Evolutionary conservation across 129 eudicot genomes (phyloP), one percentile per base, ranked within the genome.

Genomic region (Pulicaria dysenterica): DNA sequence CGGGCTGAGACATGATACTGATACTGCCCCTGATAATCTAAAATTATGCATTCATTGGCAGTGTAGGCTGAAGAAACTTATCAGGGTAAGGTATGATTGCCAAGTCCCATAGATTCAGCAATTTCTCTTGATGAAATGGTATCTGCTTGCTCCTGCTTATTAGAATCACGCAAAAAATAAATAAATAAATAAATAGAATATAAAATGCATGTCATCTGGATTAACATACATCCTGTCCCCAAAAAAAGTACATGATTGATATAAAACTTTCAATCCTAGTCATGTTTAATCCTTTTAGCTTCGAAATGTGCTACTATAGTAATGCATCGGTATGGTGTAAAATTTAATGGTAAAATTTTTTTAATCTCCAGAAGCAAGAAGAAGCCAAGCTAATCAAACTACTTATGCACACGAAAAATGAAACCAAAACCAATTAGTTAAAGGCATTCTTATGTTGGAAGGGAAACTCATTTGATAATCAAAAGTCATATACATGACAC

Each of bases 101-200:
- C 83, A 64, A 95, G 88, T 38, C 97, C 97, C 98, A 92, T 95
- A 2, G 97, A 86, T 72, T 79, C 86, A 68, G 94, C 97, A 77
- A 88, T 79, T 86, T 95, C 97, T 70, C 85, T 85, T 16, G 86
- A 84, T 53, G 91, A 79, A 44, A 82, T 77, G 70, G 79, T 81
- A 80, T 95, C 97, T 67, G 85, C 99, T 86, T 95, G 94, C 79
- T 78, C 97, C 97, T 95, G 88, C 63, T 49, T 69, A 72, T 73
- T 64, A 15, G 31, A 24, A 24, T 5, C 19, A 5, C n/a, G 8
- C 42, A 39, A 39, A 63, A 38, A n/a, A n/a, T n/a, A n/a, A n/a
- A n/a, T n/a, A n/a, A n/a, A 66, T 13, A 42, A 47, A 12, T 14
- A 1, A 65, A 55, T 15, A 46, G 4, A 53, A 31, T 11, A 14